Percentiles rank a stretch among this genome's conserved stretches.
Evolutionary conservation across 2,329 filamentous ascomycete genomes (phyloP).

Genomic region (Coniosporium tulheliwenetii): DNA sequence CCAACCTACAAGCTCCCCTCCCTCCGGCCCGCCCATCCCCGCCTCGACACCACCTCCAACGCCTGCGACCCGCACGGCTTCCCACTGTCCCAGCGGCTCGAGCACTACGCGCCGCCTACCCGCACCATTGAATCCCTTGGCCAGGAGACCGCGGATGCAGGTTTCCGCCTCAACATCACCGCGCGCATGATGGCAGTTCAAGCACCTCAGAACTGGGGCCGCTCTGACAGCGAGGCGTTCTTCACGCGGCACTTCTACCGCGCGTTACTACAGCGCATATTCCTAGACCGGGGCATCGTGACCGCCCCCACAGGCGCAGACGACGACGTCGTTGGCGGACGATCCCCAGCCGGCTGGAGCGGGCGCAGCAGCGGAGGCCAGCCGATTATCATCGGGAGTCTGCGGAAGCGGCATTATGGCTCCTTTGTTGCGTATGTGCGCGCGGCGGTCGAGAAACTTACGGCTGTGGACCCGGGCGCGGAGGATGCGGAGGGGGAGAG

Average conservation of each 20-base stretch:
- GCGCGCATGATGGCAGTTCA: constrained; percentile 97
- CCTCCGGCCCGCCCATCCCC: constrained; percentile 57
- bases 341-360: constrained; percentile 16
- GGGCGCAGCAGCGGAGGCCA: constrained; percentile 40
- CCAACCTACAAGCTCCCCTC: constrained; percentile 73
- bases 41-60: constrained; percentile 50
- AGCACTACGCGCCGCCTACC: constrained; percentile 24
- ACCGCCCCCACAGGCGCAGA: constrained; percentile 30
- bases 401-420: constrained; percentile 64
- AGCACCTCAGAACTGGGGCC: constrained; percentile 83
- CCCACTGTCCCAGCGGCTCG: constrained; percentile 66
- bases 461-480: constrained; percentile 39
- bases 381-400: constrained; percentile 72
- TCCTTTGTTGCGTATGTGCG: constrained; percentile 65
- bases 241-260: constrained; percentile 91
- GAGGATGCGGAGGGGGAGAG: constrained; percentile 20
- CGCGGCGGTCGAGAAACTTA: constrained; percentile 63
- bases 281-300: constrained; percentile 70
- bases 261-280: constrained; percentile 79
- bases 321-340: constrained; percentile 9
- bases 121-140: neutral
- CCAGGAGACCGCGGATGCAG: constrained; percentile 22
- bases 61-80: constrained; percentile 83
- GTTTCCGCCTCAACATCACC: constrained; percentile 83
- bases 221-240: constrained; percentile 65